Conservation (phyloP, 176 grass and related monocot genomes). For the Tillandsia fasciculata region DNA sequence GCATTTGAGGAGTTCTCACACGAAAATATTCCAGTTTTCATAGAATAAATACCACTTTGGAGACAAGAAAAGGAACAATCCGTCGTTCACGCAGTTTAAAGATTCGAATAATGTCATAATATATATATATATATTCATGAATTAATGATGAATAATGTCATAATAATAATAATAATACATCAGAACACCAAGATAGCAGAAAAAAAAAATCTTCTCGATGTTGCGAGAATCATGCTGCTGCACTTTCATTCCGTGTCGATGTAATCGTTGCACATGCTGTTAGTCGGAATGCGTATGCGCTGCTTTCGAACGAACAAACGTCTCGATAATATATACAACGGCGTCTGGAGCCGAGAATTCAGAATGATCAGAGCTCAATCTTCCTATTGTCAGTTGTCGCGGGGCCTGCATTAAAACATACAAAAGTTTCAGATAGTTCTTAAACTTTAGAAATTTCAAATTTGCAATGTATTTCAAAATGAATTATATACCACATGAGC, state of each 20-base stretch:
- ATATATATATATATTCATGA: too few relatives aligned
- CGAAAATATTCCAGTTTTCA: not conserved
- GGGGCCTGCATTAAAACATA: constrained; percentile 15
- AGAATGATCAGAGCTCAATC: constrained; percentile 20
- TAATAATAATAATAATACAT: too few relatives aligned
- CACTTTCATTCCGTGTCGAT: not conserved
- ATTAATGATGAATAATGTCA: too few relatives aligned
- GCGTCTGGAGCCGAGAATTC: not conserved
- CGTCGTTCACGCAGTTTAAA: too few relatives aligned
- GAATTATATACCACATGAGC: not conserved
- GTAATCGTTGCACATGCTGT: not conserved
- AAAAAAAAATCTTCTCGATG: too few relatives aligned
- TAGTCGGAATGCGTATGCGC: not conserved
- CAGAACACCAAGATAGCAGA: too few relatives aligned
- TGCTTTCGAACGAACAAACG: constrained; percentile 3
- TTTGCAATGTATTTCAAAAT: constrained; percentile 9
- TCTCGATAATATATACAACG: constrained; percentile 18
- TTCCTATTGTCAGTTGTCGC: constrained; percentile 8
- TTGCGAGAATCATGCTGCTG: too few relatives aligned
- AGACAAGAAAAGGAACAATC: too few relatives aligned
- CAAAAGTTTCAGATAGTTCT: not conserved
- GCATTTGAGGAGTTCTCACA: not conserved
- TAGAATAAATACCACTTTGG: not conserved
- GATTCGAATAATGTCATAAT: too few relatives aligned
- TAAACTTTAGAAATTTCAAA: not conserved